Percentiles rank a stretch among this genome's conserved stretches.
phyloP scores from a whole-genome alignment of 106 monocot genomes.

The Allium fistulosum region DNA sequence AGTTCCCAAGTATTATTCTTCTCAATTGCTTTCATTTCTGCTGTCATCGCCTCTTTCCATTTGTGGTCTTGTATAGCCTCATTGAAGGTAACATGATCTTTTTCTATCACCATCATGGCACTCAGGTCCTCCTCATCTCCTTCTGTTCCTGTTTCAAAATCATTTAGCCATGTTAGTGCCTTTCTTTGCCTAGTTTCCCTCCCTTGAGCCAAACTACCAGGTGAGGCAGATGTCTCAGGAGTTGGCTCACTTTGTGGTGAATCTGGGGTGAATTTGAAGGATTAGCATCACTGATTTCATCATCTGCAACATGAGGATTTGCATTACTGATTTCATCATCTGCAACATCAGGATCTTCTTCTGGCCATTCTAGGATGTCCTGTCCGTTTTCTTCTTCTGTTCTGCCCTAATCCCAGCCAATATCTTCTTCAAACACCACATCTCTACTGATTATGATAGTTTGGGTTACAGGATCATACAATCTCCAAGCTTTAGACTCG shows the following conservation, averaged over 20 bases:
- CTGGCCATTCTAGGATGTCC: not conserved
- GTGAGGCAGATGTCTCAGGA: too few species aligned
- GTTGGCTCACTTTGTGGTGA: not conserved
- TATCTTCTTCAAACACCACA: slow-evolving; percentile 1
- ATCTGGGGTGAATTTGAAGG: not conserved
- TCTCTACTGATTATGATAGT: not conserved
- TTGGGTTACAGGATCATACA: slow-evolving; percentile 1
- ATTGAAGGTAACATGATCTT: not conserved
- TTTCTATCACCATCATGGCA: not conserved
- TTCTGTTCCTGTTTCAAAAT: not conserved
- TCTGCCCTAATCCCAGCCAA: slow-evolving; percentile 1
- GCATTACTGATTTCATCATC: not conserved
- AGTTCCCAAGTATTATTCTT: not conserved
- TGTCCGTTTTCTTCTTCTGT: not conserved
- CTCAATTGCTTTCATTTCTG: not conserved
- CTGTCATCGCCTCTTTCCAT: not conserved
- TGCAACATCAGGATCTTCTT: not conserved
- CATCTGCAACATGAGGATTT: not conserved
- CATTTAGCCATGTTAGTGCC: not conserved
- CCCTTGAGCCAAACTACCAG: not conserved
- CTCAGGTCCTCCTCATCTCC: not conserved
- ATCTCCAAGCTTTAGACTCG: slow-evolving; percentile 2
- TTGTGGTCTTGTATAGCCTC: not conserved
- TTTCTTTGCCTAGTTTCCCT: not conserved
- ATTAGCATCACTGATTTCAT: not conserved